These are phyloP conservation scores for Nakaseomyces bracarensis DNA, from an alignment of 1,139 yeast species.

Conservation along the genomic window DNA sequence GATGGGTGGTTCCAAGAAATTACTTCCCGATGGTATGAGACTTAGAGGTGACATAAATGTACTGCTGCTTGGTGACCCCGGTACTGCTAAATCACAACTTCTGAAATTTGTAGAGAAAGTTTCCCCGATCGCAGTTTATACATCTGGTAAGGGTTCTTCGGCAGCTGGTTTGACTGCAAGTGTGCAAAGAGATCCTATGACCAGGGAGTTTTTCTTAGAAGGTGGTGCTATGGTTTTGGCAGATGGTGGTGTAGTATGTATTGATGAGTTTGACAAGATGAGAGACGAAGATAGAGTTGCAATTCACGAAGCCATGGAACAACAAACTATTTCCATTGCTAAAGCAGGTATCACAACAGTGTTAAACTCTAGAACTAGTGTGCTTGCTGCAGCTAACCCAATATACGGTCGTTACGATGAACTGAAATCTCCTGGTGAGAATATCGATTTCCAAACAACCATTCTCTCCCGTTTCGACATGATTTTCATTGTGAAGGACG, in stretches of 20 bases:
- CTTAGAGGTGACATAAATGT: conserved; percentile 96
- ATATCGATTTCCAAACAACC: conserved; percentile 95
- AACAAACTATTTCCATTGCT: conserved; percentile 97
- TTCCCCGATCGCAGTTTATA: conserved; percentile 89
- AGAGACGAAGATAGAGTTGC: conserved; percentile 98
- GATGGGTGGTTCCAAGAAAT: conserved; percentile 89
- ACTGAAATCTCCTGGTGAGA: conserved; percentile 93
- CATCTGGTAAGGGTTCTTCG: conserved; percentile 98
- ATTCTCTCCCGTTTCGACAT: conserved; percentile 95
- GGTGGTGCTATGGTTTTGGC: conserved; percentile 99
- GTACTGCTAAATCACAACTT: conserved; percentile 95
- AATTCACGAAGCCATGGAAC: conserved; percentile 99
- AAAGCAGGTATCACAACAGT: conserved; percentile 98
- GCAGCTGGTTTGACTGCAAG: conserved; percentile 99
- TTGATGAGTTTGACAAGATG: conserved; percentile 98
- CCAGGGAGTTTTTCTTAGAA: conserved; percentile 89
- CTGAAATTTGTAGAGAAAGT: conserved; percentile 91
- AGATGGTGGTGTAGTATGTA: conserved; percentile 98
- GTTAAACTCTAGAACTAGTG: conserved; percentile 89
- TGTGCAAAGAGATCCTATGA: conserved; percentile 81
- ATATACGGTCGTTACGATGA: conserved; percentile 95
- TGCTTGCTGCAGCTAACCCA: conserved; percentile 97
- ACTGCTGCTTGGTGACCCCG: conserved; percentile 91
- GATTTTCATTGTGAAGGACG: conserved; percentile 96
- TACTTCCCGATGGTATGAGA: conserved; percentile 93